phyloP scores from a whole-genome alignment of 129 eudicot species.

The Centrapalus pauciflorus region DNA sequence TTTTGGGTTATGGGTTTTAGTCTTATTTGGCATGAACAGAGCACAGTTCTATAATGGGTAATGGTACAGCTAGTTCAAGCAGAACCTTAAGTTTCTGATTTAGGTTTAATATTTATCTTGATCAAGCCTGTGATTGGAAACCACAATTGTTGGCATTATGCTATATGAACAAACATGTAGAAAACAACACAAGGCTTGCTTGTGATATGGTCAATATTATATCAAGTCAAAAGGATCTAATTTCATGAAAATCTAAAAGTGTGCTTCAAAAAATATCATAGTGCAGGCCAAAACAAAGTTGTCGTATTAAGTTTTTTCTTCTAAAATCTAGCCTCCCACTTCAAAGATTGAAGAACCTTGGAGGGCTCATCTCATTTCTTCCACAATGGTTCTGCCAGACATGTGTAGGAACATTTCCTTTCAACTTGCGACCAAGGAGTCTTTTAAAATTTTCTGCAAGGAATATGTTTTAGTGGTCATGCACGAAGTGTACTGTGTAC shows the following conservation, averaged over 20 bases:
- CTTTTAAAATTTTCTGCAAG: background rate
- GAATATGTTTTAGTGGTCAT: background rate
- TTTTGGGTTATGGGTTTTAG: background rate
- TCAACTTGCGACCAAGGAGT: background rate
- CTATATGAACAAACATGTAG: background rate
- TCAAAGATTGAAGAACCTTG: background rate
- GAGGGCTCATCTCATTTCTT: background rate
- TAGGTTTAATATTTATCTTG: background rate
- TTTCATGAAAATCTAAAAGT: background rate
- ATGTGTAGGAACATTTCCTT: background rate
- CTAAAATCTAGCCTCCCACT: background rate
- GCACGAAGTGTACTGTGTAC: background rate
- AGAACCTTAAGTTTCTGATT: background rate
- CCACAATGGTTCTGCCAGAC: background rate
- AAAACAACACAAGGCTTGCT: background rate
- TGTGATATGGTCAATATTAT: background rate
- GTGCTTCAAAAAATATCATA: background rate
- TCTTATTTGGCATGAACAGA: background rate
- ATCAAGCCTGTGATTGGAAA: background rate
- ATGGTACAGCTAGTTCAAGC: background rate
- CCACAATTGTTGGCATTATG: background rate
- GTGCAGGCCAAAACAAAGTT: background rate
- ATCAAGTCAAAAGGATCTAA: background rate
- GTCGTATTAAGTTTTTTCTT: background rate
- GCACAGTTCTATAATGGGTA: background rate